phyloP scores from a whole-genome alignment of 495 filamentous ascomycete genomes.

The Terfezia boudieri region DNA sequence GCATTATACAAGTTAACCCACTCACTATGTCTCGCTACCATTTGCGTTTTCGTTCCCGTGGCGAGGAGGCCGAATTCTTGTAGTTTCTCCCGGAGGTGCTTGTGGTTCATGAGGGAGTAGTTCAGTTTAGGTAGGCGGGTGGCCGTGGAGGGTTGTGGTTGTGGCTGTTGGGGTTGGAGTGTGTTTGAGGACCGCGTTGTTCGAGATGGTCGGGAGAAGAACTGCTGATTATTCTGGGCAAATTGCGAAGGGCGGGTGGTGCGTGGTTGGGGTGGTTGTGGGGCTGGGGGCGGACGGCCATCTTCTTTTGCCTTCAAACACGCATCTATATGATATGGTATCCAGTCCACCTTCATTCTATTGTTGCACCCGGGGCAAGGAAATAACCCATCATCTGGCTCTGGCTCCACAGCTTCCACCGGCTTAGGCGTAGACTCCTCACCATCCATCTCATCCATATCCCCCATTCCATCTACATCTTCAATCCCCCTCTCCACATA shows the following conservation, averaged over 20 bases:
- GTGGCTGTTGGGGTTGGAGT: conserved; percentile 1
- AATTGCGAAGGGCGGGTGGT: conserved; percentile 1
- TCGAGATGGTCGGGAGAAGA: conserved; percentile 3
- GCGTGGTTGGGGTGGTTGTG: neutral
- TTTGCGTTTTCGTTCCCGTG: conserved; percentile 36
- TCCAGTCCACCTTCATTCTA: conserved; percentile 41
- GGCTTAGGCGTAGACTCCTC: neutral
- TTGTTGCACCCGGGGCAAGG: conserved; percentile 59
- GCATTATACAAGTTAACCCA: conserved; percentile 95
- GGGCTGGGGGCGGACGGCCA: neutral
- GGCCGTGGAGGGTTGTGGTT: conserved; percentile 10
- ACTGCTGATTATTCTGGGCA: neutral
- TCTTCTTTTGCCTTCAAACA: neutral
- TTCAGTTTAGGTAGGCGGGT: conserved; percentile 50
- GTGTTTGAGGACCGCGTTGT: conserved; percentile 11
- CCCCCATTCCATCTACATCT: conserved; percentile 20
- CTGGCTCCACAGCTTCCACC: conserved; percentile 15
- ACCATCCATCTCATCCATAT: conserved; percentile 22
- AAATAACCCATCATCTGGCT: conserved; percentile 50
- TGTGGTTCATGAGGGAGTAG: conserved; percentile 63
- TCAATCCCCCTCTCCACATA: neutral
- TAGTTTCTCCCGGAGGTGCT: conserved; percentile 53
- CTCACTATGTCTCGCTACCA: conserved; percentile 68
- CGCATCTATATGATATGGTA: neutral
- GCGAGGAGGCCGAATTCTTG: conserved; percentile 60